Conservation (phyloP, 1,139 yeast genomes). For the Debaryomyces singareniensis region DNA sequence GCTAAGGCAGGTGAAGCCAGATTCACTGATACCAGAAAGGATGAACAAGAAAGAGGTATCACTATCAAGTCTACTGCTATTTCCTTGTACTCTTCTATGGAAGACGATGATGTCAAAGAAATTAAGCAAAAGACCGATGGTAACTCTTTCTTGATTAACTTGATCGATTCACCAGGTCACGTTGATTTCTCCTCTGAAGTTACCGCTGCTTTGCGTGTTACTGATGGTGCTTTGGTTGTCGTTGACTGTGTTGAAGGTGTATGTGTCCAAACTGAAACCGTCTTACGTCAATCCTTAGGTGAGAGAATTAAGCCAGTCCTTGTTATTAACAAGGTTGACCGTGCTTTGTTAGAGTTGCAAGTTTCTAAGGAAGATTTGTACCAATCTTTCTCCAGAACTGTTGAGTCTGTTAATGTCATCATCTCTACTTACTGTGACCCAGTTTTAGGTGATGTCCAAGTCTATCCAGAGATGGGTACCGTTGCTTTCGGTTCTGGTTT, state of each 20-base stretch:
- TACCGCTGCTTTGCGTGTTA: conserved; percentile 99
- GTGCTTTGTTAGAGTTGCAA: conserved; percentile 98
- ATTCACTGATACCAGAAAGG: conserved; percentile 99
- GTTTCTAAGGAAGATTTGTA: conserved; percentile 98
- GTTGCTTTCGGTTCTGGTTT: conserved; percentile 99
- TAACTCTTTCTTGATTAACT: conserved; percentile 92
- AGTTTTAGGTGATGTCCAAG: conserved; percentile 93
- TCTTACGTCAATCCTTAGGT: conserved; percentile 97
- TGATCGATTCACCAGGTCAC: conserved; percentile 99
- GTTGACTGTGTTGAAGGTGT: conserved; percentile 99
- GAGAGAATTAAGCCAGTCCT: conserved; percentile 99
- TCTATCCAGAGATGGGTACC: conserved; percentile 98
- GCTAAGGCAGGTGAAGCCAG: conserved; percentile 99
- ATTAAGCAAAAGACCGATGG: conserved; percentile 94
- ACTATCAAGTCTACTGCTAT: conserved; percentile 99
- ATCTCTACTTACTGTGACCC: conserved; percentile 93
- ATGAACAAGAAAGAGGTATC: conserved; percentile 99
- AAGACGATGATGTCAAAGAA: conserved; percentile 89
- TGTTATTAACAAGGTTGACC: conserved; percentile 97
- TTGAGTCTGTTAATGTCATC: conserved; percentile 98
- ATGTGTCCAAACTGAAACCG: conserved; percentile 99
- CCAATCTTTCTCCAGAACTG: conserved; percentile 98
- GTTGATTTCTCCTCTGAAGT: conserved; percentile 97
- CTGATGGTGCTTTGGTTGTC: conserved; percentile 99
- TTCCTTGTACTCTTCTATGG: conserved; percentile 87